A percentile compares a stretch with the other conserved stretches of the same genome.
Evolutionary conservation across 2,329 filamentous ascomycete species (phyloP).

Genomic region (Coniella lustricola): DNA sequence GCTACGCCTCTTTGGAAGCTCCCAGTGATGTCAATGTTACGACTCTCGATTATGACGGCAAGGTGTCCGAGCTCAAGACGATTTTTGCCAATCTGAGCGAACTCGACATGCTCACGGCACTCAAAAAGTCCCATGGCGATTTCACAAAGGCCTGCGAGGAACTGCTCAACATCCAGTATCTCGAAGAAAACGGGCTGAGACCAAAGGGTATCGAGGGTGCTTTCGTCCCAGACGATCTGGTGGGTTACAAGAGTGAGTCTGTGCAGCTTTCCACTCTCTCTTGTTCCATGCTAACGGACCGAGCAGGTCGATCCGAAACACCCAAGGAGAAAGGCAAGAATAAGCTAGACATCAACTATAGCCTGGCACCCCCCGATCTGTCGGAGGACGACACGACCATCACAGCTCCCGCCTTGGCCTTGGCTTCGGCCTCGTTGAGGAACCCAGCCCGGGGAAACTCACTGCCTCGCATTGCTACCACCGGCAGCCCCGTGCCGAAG

Average conservation of each 20-base stretch:
- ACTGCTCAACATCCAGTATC: slow-evolving; percentile 70
- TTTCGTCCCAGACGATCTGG: slow-evolving; percentile 46
- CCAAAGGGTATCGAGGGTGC: slow-evolving; percentile 80
- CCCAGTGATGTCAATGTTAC: slow-evolving; percentile 26
- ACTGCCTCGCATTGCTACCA: slow-evolving; percentile 5
- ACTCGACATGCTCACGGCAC: slow-evolving; percentile 57
- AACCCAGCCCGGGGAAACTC: slow-evolving; percentile 4
- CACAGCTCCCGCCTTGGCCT: neutral
- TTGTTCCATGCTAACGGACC: slow-evolving; percentile 11
- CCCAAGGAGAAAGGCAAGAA: slow-evolving; percentile 12
- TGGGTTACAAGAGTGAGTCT: slow-evolving; percentile 25
- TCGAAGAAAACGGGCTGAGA: slow-evolving; percentile 58
- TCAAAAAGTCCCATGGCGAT: slow-evolving; percentile 62
- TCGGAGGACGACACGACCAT: slow-evolving; percentile 9
- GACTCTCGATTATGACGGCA: slow-evolving; percentile 49
- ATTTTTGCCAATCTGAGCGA: slow-evolving; percentile 66
- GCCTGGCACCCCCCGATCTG: slow-evolving; percentile 6
- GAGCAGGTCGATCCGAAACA: slow-evolving; percentile 3
- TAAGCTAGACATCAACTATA: slow-evolving; percentile 11
- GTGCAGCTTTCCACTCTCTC: slow-evolving; percentile 6
- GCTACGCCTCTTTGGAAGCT: slow-evolving; percentile 20
- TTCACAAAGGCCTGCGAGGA: slow-evolving; percentile 69
- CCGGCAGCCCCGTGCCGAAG: slow-evolving; percentile 20
- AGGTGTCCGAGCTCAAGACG: slow-evolving; percentile 54
- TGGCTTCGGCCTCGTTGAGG: too few relatives aligned